Percentiles rank a stretch among this genome's conserved stretches.
phyloP scores from a whole-genome alignment of 1,284 basidiomycete genomes.

The Marasmius tenuissimus region DNA sequence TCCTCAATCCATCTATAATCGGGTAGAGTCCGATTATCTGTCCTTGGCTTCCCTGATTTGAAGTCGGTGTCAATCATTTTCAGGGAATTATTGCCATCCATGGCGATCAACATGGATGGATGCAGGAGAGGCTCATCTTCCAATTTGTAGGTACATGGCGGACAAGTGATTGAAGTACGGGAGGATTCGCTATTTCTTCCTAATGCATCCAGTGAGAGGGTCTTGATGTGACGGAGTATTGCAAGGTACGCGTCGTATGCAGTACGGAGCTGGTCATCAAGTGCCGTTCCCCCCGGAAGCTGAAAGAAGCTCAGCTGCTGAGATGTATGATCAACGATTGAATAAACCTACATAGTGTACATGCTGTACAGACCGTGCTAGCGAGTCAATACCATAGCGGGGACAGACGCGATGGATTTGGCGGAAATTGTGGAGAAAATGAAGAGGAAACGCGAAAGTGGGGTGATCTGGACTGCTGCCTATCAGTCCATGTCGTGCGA shows the following conservation, averaged over 20 bases:
- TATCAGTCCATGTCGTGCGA: slow-evolving; percentile 14
- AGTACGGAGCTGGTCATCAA: background rate
- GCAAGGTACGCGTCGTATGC: background rate
- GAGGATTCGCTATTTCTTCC: background rate
- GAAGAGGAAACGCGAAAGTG: slow-evolving; percentile 9
- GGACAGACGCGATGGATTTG: slow-evolving; percentile 7
- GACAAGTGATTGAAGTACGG: background rate
- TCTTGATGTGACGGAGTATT: background rate
- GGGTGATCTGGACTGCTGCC: slow-evolving; percentile 11
- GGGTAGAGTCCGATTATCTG: background rate
- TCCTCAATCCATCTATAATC: background rate
- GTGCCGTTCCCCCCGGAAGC: background rate
- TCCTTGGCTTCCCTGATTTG: background rate
- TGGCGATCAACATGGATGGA: background rate
- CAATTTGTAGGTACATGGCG: background rate
- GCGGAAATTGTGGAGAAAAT: slow-evolving; percentile 12
- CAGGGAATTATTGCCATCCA: slow-evolving; percentile 2
- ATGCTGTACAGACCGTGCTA: background rate
- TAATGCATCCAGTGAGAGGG: background rate
- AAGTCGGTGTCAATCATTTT: background rate
- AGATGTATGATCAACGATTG: background rate
- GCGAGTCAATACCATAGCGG: background rate
- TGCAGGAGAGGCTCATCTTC: background rate
- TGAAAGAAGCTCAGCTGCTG: background rate
- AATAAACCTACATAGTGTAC: background rate